phyloP scores from a whole-genome alignment of 306 rosid genomes.

The Potentilla sterilis region DNA sequence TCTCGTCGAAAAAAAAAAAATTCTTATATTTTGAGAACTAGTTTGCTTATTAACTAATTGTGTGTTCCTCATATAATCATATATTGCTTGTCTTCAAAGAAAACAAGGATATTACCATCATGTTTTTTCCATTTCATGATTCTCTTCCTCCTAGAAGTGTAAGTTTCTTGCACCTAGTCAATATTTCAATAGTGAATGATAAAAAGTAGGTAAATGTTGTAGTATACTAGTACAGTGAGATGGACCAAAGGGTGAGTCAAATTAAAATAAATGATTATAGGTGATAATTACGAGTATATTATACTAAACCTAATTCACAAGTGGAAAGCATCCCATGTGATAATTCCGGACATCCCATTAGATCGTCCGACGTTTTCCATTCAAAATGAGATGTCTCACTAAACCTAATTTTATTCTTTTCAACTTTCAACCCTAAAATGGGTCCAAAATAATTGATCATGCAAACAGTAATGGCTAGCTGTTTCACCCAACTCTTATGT shows the following conservation, averaged over 20 bases:
- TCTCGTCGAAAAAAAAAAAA: not conserved
- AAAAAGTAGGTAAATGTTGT: not conserved
- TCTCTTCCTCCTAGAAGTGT: not conserved
- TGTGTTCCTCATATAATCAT: not conserved
- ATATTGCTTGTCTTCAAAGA: not conserved
- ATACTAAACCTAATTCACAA: not conserved
- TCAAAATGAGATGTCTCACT: not conserved
- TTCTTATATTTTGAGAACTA: not conserved
- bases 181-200: not conserved
- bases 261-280: not conserved
- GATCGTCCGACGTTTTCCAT: not conserved
- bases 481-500: not conserved
- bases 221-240: not conserved
- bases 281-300: not conserved
- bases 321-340: not conserved
- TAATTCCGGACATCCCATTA: not conserved
- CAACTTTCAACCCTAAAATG: not conserved
- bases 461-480: conserved; percentile 1
- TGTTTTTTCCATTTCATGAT: not conserved
- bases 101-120: not conserved
- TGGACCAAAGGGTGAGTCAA: not conserved
- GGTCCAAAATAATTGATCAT: not conserved
- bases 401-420: too few relatives aligned
- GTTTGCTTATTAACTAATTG: not conserved
- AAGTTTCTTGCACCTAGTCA: not conserved